Base-by-base conservation (phyloP, 2,329 filamentous ascomycete species). In the Fusarium abutilonis region DNA sequence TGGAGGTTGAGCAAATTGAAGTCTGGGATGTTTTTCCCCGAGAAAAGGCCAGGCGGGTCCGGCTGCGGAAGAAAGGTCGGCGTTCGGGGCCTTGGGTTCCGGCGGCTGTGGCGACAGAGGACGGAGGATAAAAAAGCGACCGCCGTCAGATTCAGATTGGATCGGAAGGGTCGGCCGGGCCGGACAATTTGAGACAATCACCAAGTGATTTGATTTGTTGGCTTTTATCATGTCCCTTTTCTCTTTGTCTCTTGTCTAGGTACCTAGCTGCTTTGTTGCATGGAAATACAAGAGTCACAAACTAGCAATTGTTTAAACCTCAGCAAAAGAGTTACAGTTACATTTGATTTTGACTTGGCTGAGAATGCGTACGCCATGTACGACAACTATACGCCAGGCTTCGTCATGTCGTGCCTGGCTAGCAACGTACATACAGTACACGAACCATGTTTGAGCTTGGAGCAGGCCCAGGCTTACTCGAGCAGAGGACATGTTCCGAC, bases 321-420 rank as follows among this genome's bases (percentile, higher is more conserved):
- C 23, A 52, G 32, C 23, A 8, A 58, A 14, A 8, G 6, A 14
- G 8, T 26, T 4, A 26, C 23, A 8, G 19, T 19, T 19, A 19
- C 19, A 4, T 19, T 19, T 19, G 19, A 19, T 23, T 10, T 46
- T 59, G 17, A 26, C 34, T 23, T 31, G 23, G 21, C 17, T 32
- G 35, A 26, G n/a, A 34, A 47, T 35, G 38, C 59, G 49, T 47
- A 51, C 45, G 45, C 47, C 46, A 51, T 50, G 38, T 26, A 26
- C 23, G 23, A 26, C 36, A 34, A 29, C 11, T 3, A 39, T 7
- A 35, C 23, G n/a, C 26, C 28, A 44, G 21, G 21, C 60, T 50
- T 64, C 61, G 56, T 65, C 56, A 62, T 53, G 10, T 49, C 49
- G 56, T 60, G n/a, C 56, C 56, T 60, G 56, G 32, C 55, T 55